These are phyloP conservation scores for Nitzschia palea DNA, from an alignment of 108 stramenopile species.

Conservation along the genomic window DNA sequence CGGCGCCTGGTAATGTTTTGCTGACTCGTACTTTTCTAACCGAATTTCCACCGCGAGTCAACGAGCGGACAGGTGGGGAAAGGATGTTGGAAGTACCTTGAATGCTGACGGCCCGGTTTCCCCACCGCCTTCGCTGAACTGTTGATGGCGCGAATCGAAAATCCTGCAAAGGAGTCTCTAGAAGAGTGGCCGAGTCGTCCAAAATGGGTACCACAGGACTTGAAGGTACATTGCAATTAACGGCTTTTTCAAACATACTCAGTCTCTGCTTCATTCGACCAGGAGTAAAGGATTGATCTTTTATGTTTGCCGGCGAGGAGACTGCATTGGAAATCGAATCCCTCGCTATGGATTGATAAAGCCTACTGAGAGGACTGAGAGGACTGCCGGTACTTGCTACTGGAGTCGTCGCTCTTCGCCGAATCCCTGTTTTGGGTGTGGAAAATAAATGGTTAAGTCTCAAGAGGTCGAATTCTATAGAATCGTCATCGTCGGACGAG, in stretches of 20 bases:
- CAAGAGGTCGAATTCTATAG: slow-evolving; percentile 4
- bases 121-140: slow-evolving; percentile 43
- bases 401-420: slow-evolving; percentile 10
- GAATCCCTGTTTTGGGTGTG: slow-evolving; percentile 7
- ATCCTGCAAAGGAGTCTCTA: not conserved
- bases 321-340: not conserved
- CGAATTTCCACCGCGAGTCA: slow-evolving; percentile 26
- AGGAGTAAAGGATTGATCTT: not conserved
- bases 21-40: slow-evolving; percentile 8
- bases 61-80: slow-evolving; percentile 44
- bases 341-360: not conserved
- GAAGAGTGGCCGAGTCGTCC: not conserved
- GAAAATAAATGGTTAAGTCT: not conserved
- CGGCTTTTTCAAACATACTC: slow-evolving; percentile 35
- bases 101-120: slow-evolving; percentile 25
- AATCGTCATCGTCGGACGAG: not conserved
- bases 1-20: slow-evolving; percentile 1
- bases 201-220: not conserved
- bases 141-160: slow-evolving; percentile 1
- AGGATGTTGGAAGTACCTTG: slow-evolving; percentile 17
- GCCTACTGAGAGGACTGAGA: not conserved
- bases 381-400: slow-evolving; percentile 4
- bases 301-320: slow-evolving; percentile 4
- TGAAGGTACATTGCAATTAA: slow-evolving; percentile 7
- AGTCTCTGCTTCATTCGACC: slow-evolving; percentile 15